Evolutionary conservation across 1,139 yeast species (phyloP).

Genomic region (Taphrina betulina): DNA sequence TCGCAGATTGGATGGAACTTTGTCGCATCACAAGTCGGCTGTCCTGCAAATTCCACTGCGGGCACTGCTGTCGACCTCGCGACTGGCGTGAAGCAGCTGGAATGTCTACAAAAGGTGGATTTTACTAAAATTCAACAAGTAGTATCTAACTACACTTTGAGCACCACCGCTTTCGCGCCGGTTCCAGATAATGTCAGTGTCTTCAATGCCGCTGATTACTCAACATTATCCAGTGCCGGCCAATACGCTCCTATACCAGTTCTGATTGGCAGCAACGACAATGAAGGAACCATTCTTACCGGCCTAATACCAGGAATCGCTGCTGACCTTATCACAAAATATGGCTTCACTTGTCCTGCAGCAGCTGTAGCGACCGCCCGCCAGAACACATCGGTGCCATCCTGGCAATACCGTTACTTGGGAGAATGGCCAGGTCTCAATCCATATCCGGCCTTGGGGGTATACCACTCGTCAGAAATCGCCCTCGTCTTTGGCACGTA

Average conservation of each 20-base stretch:
- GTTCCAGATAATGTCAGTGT: slow-evolving; percentile 13
- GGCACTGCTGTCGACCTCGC: background rate
- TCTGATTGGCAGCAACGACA: slow-evolving; percentile 25
- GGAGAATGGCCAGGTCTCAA: slow-evolving; percentile 20
- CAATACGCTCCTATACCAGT: slow-evolving; percentile 24
- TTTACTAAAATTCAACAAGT: slow-evolving; percentile 12
- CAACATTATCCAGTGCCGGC: background rate
- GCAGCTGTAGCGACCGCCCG: slow-evolving; percentile 18
- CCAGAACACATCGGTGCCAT: slow-evolving; percentile 11
- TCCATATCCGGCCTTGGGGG: slow-evolving; percentile 10
- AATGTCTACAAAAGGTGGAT: slow-evolving; percentile 13
- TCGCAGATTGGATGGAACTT: slow-evolving; percentile 14
- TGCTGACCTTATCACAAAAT: slow-evolving; percentile 12
- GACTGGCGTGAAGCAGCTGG: slow-evolving; percentile 9
- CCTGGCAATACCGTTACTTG: slow-evolving; percentile 29
- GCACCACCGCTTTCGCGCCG: slow-evolving; percentile 11
- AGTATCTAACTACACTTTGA: slow-evolving; percentile 10
- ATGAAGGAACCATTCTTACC: slow-evolving; percentile 23
- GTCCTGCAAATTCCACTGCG: slow-evolving; percentile 16
- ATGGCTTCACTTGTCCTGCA: slow-evolving; percentile 28
- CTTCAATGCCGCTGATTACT: slow-evolving; percentile 6
- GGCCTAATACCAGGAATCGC: slow-evolving; percentile 15
- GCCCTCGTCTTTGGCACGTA: slow-evolving; percentile 27
- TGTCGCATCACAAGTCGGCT: slow-evolving; percentile 20
- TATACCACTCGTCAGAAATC: slow-evolving; percentile 27